Evolutionary conservation across 306 rosid genomes (phyloP).

Genomic region (Astragalus membranaceus): DNA sequence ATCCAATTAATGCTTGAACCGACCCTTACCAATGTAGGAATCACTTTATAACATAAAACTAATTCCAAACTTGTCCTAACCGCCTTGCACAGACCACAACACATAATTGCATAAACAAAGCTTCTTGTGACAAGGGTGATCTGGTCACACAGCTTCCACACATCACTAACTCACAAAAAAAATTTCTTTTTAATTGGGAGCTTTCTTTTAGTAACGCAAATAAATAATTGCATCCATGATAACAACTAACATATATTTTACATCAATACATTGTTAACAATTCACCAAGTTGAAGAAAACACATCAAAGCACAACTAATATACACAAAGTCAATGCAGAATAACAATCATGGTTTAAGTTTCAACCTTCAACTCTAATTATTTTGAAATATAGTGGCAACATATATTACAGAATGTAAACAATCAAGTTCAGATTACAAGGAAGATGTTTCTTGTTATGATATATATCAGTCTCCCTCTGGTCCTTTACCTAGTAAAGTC

Average conservation of each 20-base stretch:
- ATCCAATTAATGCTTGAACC: too few relatives aligned
- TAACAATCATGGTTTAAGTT: not conserved
- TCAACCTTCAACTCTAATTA: slow-evolving; percentile 1
- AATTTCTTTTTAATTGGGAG: not conserved
- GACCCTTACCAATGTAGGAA: too few relatives aligned
- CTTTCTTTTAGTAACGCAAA: not conserved
- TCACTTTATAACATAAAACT: too few relatives aligned
- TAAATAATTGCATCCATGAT: not conserved
- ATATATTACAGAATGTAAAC: not conserved
- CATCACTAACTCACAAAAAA: not conserved
- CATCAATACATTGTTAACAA: not conserved
- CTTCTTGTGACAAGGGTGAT: not conserved
- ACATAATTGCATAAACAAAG: not conserved
- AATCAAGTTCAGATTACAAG: not conserved
- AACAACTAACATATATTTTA: not conserved
- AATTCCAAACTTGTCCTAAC: too few relatives aligned
- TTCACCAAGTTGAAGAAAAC: not conserved
- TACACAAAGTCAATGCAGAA: slow-evolving; percentile 11
- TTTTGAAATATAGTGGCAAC: not conserved
- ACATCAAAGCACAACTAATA: not conserved
- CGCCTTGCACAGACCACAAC: not conserved
- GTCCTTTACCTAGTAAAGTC: slow-evolving; percentile 73
- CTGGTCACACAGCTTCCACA: not conserved
- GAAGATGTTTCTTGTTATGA: not conserved
- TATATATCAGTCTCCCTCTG: slow-evolving; percentile 33